phyloP scores from a whole-genome alignment of 139 green algal genomes.

The Zygnema cylindricum region DNA sequence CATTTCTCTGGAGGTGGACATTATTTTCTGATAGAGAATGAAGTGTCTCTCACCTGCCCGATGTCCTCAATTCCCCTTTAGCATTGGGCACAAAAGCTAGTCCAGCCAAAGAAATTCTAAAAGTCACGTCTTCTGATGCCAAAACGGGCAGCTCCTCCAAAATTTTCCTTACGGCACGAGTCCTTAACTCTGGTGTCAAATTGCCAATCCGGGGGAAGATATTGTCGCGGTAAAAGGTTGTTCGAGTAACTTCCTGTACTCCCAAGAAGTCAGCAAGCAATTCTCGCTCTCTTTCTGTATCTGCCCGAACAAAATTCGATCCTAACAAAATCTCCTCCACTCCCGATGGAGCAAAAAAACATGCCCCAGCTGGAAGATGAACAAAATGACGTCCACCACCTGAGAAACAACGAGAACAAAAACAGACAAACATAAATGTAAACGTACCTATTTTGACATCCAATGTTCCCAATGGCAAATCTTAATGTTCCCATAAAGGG shows the following conservation, averaged over 20 bases:
- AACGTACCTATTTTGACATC: not conserved
- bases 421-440: not conserved
- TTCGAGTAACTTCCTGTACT: conserved; percentile 55
- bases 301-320: conserved; percentile 58
- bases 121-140: conserved; percentile 3
- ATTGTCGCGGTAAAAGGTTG: conserved; percentile 62
- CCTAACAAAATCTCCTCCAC: conserved; percentile 64
- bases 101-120: not conserved
- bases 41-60: conserved; percentile 37
- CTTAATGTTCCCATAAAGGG: no score
- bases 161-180: conserved; percentile 39
- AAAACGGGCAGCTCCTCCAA: conserved; percentile 56
- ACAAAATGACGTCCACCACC: conserved; percentile 32
- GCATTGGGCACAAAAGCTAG: conserved; percentile 47
- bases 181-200: conserved; percentile 22
- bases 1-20: no score
- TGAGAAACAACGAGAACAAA: not conserved
- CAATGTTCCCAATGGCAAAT: not conserved
- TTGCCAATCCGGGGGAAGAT: conserved; percentile 46
- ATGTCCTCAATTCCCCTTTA: not conserved
- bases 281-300: conserved; percentile 61
- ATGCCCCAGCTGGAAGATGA: not conserved
- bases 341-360: conserved; percentile 66
- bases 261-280: conserved; percentile 66
- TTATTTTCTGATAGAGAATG: no score